Percentiles rank a stretch among this genome's conserved stretches.
phyloP scores from a whole-genome alignment of 163 green algal genomes.

The Prototheca wickerhamii region DNA sequence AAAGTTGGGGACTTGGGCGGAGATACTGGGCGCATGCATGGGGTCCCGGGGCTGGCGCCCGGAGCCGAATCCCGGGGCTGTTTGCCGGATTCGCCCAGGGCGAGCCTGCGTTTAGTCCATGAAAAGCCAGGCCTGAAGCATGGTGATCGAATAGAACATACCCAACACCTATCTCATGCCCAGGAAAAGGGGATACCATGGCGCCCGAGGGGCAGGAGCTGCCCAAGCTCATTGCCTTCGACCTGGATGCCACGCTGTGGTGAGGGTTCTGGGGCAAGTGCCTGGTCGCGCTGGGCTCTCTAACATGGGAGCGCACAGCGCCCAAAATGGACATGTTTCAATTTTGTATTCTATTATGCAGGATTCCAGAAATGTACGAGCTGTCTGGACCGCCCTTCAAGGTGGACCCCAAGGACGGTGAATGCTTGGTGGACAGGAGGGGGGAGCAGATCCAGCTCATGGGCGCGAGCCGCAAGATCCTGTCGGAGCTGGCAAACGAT shows the following conservation, averaged over 20 bases:
- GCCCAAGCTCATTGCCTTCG: conserved; percentile 18
- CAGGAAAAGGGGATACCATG: neutral
- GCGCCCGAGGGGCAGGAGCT: neutral
- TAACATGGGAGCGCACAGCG: neutral
- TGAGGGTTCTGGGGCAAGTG: neutral
- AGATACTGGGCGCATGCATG: no score
- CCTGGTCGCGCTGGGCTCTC: no score
- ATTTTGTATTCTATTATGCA: neutral
- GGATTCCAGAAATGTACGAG: conserved; percentile 27
- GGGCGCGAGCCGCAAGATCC: conserved; percentile 10
- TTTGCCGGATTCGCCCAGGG: no score
- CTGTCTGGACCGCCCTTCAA: conserved; percentile 14
- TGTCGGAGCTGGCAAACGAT: conserved; percentile 12
- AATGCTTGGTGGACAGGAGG: conserved; percentile 1
- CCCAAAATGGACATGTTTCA: neutral
- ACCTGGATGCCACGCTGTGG: conserved; percentile 28
- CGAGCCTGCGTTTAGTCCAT: no score
- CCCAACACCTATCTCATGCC: no score
- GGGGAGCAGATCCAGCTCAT: conserved; percentile 18
- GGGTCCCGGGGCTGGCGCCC: no score
- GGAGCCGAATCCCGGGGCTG: no score
- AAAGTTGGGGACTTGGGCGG: no score
- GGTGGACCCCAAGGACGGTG: neutral
- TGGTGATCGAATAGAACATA: no score
- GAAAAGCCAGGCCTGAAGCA: no score